Evolutionary conservation across 495 filamentous ascomycete genomes (phyloP).

Genomic region (Cetradonia linearis): DNA sequence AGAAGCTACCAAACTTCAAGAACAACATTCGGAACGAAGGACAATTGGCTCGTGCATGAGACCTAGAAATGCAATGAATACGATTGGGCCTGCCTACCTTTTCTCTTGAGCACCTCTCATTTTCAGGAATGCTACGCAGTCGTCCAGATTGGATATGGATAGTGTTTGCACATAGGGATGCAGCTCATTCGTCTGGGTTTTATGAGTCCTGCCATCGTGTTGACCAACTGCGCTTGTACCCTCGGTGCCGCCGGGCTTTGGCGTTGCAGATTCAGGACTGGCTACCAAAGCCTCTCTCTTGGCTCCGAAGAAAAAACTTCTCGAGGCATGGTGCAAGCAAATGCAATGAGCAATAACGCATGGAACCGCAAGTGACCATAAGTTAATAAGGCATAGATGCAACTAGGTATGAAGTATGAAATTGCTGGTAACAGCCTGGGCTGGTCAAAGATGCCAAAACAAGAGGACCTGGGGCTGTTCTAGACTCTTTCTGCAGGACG

Average conservation of each 20-base stretch:
- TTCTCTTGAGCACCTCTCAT: slow-evolving; percentile 63
- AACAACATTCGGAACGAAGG: background rate
- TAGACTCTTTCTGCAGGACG: slow-evolving; percentile 3
- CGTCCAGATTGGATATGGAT: slow-evolving; percentile 61
- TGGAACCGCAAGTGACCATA: background rate
- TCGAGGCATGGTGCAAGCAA: slow-evolving; percentile 36
- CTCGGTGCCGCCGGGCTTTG: slow-evolving; percentile 11
- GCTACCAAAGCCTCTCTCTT: slow-evolving; percentile 24
- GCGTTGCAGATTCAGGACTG: slow-evolving; percentile 24
- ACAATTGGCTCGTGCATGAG: background rate
- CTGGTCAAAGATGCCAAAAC: background rate
- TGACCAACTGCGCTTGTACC: background rate
- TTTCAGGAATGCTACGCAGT: slow-evolving; percentile 54
- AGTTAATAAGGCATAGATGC: background rate
- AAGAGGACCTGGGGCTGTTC: background rate
- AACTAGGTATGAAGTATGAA: background rate
- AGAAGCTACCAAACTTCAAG: background rate
- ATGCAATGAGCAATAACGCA: too few relatives aligned
- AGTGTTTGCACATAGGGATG: slow-evolving; percentile 65
- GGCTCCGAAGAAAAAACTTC: slow-evolving; percentile 25
- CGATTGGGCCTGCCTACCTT: slow-evolving; percentile 49
- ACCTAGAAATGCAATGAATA: slow-evolving; percentile 11
- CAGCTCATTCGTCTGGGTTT: slow-evolving; percentile 32
- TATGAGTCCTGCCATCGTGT: slow-evolving; percentile 2
- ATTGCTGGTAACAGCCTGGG: background rate